These are phyloP conservation scores for Diospyros lotus DNA, from an alignment of 148 eudicot genomes.

Conservation along the genomic window DNA sequence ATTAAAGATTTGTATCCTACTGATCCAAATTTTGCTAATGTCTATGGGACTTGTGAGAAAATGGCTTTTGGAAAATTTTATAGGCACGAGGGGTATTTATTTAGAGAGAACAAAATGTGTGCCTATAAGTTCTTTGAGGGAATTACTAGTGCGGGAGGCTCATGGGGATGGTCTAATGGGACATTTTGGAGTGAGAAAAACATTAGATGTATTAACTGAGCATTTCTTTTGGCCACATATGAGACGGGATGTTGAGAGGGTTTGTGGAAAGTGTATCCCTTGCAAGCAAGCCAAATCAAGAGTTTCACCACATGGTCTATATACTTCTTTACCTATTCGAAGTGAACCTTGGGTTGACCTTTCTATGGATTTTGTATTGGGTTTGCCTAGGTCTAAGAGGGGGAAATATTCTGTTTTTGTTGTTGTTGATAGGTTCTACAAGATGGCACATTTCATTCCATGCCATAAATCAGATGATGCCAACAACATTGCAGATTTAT, in stretches of 20 bases:
- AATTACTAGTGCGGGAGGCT: not conserved
- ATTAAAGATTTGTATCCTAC: not conserved
- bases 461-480: slow-evolving; percentile 9
- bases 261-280: not conserved
- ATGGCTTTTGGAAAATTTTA: not conserved
- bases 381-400: not conserved
- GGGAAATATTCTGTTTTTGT: not conserved
- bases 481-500: not conserved
- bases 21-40: not conserved
- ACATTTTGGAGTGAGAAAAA: slow-evolving; percentile 12
- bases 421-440: not conserved
- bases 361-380: slow-evolving; percentile 8
- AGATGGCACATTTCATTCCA: slow-evolving; percentile 6
- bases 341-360: not conserved
- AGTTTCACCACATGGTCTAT: not conserved
- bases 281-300: not conserved
- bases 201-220: not conserved
- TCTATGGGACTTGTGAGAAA: not conserved
- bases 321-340: not conserved
- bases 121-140: not conserved
- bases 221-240: slow-evolving; percentile 14
- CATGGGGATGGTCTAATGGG: slow-evolving; percentile 8
- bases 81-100: not conserved
- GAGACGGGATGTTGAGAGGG: slow-evolving; percentile 8
- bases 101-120: not conserved